Evolutionary conservation across 352 stramenopile genomes (phyloP), one percentile per base, ranked within the genome.

Genomic region (Phytophthora multivora): DNA sequence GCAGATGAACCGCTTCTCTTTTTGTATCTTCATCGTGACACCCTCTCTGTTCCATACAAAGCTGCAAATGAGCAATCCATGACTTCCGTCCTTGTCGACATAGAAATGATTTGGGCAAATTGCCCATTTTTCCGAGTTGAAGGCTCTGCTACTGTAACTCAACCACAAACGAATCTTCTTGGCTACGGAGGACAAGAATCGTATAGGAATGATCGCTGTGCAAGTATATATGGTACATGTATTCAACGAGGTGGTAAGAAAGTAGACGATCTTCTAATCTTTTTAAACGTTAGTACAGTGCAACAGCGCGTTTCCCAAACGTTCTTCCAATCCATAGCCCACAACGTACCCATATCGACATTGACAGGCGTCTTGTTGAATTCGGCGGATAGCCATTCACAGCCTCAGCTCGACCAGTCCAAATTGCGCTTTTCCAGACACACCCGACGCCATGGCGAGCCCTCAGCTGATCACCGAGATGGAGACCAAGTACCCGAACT

Each of bases 401-500:
- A 10, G 35, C 12, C 33, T 16, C 33, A 15, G 33, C 15, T 15
- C n/a, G 21, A 59, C 30, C 45, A 48, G 43, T 38, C 48, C 60
- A 69, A 64, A 46, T 59, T 56, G 40, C 49, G 35, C 57, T 58
- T 61, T 45, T 42, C 42, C 9, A 26, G 46, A 35, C 13, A 39
- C 9, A 28, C n/a, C 16, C 48, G 41, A 47, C 28, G 47, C 41
- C 28, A 90, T 88, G 78, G 80, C 76, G 50, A 86, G 50, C 25
- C 16, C 48, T 5, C 74, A 62, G 62, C 64, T 76, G 41, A 69
- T 88, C 53, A 57, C 51, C 30, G 60, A 83, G 21, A 75, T 90
- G 48, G 80, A 93, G 65, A 56, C 49, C 40, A 79, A 79, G 71
- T 90, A 90, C 64, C 50, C 66, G 40, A 88, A 85, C 63, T 63